These are phyloP conservation scores for Tetradesmus lagerheimii DNA, from an alignment of 139 green algal species.

Conservation along the genomic window DNA sequence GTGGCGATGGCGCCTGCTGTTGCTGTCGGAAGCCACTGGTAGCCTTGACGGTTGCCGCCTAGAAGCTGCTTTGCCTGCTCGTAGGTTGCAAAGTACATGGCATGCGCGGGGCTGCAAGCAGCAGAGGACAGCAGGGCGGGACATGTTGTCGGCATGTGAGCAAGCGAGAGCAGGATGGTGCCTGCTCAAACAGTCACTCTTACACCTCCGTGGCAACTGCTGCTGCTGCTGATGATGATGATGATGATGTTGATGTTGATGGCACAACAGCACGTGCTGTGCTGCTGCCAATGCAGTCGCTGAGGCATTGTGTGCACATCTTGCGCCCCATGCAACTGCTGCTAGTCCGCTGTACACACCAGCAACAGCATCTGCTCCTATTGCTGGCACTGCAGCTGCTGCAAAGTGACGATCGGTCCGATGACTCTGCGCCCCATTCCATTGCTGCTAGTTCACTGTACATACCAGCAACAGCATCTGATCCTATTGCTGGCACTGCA, in stretches of 20 bases:
- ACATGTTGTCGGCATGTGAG: neutral
- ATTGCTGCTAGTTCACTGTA: no score
- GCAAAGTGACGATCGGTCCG: neutral
- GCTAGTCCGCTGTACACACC: no score
- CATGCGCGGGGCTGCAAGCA: constrained; percentile 88
- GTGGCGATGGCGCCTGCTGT: constrained; percentile 85
- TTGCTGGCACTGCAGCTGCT: neutral
- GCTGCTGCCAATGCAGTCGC: no score
- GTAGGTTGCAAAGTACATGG: constrained; percentile 96
- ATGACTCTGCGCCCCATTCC: neutral
- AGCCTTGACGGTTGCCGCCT: constrained; percentile 69
- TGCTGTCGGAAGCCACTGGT: constrained; percentile 70
- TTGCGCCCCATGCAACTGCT: neutral
- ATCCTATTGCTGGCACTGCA: neutral
- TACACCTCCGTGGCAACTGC: neutral
- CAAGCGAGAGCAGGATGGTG: no score
- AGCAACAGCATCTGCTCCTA: neutral
- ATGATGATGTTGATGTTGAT: no score
- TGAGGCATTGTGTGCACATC: no score
- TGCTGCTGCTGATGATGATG: no score
- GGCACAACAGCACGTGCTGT: no score
- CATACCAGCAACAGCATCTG: no score
- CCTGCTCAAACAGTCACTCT: no score
- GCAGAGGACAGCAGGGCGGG: neutral
- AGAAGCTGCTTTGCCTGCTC: constrained; percentile 88